Evolutionary conservation across 2,329 filamentous ascomycete genomes (phyloP).

Genomic region (Aspergillus sp.): DNA sequence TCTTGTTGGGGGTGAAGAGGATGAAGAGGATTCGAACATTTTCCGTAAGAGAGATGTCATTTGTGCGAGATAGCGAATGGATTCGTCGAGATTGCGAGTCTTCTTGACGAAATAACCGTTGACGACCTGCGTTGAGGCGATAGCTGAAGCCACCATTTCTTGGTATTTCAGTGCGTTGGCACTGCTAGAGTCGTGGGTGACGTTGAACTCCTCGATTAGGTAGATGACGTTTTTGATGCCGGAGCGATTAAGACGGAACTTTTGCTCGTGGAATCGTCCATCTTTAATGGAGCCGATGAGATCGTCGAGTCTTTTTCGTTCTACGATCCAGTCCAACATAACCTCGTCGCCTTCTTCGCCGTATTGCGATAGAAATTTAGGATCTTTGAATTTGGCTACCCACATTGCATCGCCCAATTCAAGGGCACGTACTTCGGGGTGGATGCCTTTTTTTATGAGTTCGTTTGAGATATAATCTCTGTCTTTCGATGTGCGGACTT

Average conservation of each 20-base stretch:
- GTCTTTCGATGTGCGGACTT: constrained; percentile 67
- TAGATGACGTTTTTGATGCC: constrained; percentile 75
- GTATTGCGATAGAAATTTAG: constrained; percentile 49
- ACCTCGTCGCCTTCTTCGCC: constrained; percentile 61
- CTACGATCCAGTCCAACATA: constrained; percentile 74
- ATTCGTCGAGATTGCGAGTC: constrained; percentile 71
- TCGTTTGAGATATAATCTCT: constrained; percentile 73
- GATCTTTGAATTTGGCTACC: constrained; percentile 68
- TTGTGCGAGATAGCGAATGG: constrained; percentile 67
- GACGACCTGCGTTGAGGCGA: constrained; percentile 72
- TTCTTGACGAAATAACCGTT: constrained; percentile 75
- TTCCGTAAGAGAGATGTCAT: constrained; percentile 66
- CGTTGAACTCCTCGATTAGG: constrained; percentile 67
- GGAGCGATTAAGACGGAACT: constrained; percentile 69
- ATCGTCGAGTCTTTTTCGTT: constrained; percentile 76
- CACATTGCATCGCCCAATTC: constrained; percentile 73
- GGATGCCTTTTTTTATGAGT: constrained; percentile 61
- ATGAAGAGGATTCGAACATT: constrained; percentile 45
- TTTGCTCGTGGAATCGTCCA: constrained; percentile 77
- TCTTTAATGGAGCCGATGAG: constrained; percentile 77
- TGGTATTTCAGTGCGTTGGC: constrained; percentile 48
- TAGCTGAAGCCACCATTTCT: constrained; percentile 66
- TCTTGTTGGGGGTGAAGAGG: constrained; percentile 4
- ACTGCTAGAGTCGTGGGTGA: constrained; percentile 51
- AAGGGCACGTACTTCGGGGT: constrained; percentile 62